These are phyloP conservation scores for Scheffersomyces coipomensis DNA, from an alignment of 805 yeast species.

Conservation along the genomic window DNA sequence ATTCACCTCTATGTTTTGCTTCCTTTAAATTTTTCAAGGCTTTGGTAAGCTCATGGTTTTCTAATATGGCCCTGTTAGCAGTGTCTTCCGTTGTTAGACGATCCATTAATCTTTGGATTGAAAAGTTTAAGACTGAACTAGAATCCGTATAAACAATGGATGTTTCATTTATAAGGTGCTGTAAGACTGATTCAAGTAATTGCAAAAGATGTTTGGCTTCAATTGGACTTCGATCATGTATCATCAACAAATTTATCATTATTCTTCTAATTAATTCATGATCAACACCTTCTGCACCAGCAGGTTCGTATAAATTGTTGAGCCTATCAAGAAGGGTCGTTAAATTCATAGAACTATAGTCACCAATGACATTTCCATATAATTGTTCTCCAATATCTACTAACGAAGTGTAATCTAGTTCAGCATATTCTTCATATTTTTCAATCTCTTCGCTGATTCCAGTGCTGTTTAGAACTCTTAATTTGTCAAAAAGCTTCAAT, in stretches of 20 bases:
- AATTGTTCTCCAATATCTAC: neutral
- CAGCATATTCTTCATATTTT: conserved; percentile 36
- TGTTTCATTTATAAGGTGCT: conserved; percentile 27
- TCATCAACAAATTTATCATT: conserved; percentile 14
- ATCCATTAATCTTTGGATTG: conserved; percentile 35
- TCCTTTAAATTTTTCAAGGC: conserved; percentile 18
- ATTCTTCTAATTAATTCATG: conserved; percentile 7
- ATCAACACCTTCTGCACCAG: conserved; percentile 1
- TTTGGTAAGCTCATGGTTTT: conserved; percentile 22
- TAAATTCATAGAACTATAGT: neutral
- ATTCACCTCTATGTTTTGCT: conserved; percentile 18
- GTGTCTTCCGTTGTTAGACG: conserved; percentile 32
- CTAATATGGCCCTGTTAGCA: conserved; percentile 32
- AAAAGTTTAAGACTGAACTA: conserved; percentile 24
- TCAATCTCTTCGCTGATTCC: conserved; percentile 36
- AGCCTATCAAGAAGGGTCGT: neutral
- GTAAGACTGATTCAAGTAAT: conserved; percentile 30
- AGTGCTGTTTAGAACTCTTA: conserved; percentile 26
- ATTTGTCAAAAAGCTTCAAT: conserved; percentile 32
- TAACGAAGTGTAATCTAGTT: conserved; percentile 34
- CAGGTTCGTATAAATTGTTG: too few relatives aligned
- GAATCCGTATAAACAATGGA: conserved; percentile 19
- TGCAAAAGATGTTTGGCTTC: conserved; percentile 24
- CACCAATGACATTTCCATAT: neutral
- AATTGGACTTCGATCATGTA: conserved; percentile 12